Evolutionary conservation across 306 rosid genomes (phyloP), one percentile per base, ranked within the genome.

Genomic region (Acacia acuminata): DNA sequence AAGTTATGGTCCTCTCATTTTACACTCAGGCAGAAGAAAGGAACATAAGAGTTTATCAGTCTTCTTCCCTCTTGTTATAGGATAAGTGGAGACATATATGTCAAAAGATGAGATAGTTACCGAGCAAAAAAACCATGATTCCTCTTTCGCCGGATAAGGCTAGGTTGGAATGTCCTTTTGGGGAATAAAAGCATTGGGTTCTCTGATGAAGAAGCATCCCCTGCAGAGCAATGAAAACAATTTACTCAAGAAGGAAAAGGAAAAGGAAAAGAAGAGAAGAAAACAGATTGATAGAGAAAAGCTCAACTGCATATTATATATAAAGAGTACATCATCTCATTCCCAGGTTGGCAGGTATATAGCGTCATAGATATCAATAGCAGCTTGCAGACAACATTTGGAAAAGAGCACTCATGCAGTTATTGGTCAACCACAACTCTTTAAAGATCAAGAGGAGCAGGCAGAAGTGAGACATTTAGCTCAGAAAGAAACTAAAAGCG

Each of bases 101-200:
- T 11, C 20, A 32, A 79, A 40, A 19, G 43, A 82, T 82, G 64
- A 86, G 84, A 51, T 68, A 79, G 22, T 65, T 84, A 92, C 99
- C 98, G 88, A 71, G 99, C 94, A 84, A 96, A 96, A 83, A 83
- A 96, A 30, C 99, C 99, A 86, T 96, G 99, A 27, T 85, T 90
- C 85, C 99, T 91, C 92, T 94, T 96, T 24, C 99, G 87, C 83
- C 84, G 73, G 76, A 96, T 87, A 79, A 73, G 38, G 90, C 98
- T 96, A 25, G 99, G 98, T 82, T 96, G 99, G 87, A 90, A 96
- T 36, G 94, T 89, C 88, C 97, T 80, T 85, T 96, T 94, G 5
- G 97, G 94, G 81, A 91, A 91, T 80, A 96, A 87, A 77, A 96
- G 81, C 94, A 96, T 91, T 3, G 94, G 89, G 58, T 94, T 97